Percentiles rank a stretch among this genome's conserved stretches.
Conservation (phyloP, 2,329 filamentous ascomycete species). For the Penicillium rolfsii region DNA sequence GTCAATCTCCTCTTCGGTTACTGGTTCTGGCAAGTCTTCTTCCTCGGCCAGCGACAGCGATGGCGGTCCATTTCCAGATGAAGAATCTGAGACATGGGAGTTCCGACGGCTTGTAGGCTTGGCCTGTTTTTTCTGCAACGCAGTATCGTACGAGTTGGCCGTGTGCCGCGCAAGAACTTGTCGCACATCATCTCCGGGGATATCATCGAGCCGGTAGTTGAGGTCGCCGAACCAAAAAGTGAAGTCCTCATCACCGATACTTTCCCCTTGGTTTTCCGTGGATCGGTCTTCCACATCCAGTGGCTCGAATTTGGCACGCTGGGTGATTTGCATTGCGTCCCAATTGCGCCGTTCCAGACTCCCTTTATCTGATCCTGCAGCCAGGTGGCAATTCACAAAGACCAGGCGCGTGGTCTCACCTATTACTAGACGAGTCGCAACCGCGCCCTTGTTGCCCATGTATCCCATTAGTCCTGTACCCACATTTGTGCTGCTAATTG, state of each 20-base stretch:
- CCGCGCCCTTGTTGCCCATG: conserved; percentile 93
- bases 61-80: neutral
- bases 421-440: conserved; percentile 77
- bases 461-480: conserved; percentile 91
- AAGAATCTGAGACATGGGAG: neutral
- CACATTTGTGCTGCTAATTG: conserved; percentile 79
- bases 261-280: conserved; percentile 61
- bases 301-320: conserved; percentile 76
- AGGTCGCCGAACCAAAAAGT: conserved; percentile 96
- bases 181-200: conserved; percentile 88
- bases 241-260: conserved; percentile 88
- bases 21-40: conserved; percentile 17
- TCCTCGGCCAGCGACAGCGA: conserved; percentile 7
- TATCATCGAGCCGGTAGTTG: conserved; percentile 86
- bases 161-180: conserved; percentile 81
- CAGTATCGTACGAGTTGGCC: conserved; percentile 71
- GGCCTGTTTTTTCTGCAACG: conserved; percentile 39
- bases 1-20: conserved; percentile 67
- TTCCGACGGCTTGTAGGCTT: conserved; percentile 16
- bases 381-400: conserved; percentile 89
- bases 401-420: conserved; percentile 88
- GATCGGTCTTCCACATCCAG: conserved; percentile 65
- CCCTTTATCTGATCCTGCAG: conserved; percentile 78
- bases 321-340: conserved; percentile 80
- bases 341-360: conserved; percentile 84